A percentile compares a stretch with the other conserved stretches of the same genome.
These are phyloP conservation scores for Lactifluus rugatus DNA, from an alignment of 768 basidiomycete species.

Conservation along the genomic window DNA sequence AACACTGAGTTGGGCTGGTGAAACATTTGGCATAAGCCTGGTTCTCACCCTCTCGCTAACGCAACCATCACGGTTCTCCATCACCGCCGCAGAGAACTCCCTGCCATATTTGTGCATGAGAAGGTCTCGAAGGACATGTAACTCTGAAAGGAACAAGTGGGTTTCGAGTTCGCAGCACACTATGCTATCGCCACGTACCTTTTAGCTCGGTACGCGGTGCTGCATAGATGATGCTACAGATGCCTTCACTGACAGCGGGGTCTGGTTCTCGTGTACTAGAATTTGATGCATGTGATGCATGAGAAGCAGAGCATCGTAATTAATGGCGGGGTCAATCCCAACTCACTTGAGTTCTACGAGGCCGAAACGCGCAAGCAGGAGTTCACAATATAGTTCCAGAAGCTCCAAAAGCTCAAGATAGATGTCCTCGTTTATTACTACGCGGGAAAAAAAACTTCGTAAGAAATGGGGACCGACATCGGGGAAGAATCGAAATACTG, in stretches of 20 bases:
- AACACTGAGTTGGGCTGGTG: neutral
- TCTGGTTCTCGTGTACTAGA: constrained; percentile 74
- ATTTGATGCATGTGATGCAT: neutral
- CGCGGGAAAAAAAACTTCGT: constrained; percentile 1
- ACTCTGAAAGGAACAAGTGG: constrained; percentile 40
- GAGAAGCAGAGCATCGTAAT: neutral
- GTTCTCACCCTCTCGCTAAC: constrained; percentile 73
- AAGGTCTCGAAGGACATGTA: constrained; percentile 85
- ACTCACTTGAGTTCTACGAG: constrained; percentile 81
- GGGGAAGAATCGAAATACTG: constrained; percentile 32
- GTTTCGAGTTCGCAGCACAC: neutral
- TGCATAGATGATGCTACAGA: constrained; percentile 81
- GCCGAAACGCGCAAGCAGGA: constrained; percentile 87
- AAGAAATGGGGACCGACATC: constrained; percentile 8
- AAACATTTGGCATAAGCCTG: neutral
- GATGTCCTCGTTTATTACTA: constrained; percentile 79
- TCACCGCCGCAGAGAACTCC: constrained; percentile 75
- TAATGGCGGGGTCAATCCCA: neutral
- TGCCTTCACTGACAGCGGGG: constrained; percentile 75
- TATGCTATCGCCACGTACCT: constrained; percentile 35
- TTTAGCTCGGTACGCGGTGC: constrained; percentile 88
- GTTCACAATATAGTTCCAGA: constrained; percentile 88
- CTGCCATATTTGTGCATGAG: constrained; percentile 95
- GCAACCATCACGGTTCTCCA: constrained; percentile 73
- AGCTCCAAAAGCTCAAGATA: constrained; percentile 84